Base-by-base conservation (phyloP, 768 basidiomycete genomes). In the Suillus discolor region DNA sequence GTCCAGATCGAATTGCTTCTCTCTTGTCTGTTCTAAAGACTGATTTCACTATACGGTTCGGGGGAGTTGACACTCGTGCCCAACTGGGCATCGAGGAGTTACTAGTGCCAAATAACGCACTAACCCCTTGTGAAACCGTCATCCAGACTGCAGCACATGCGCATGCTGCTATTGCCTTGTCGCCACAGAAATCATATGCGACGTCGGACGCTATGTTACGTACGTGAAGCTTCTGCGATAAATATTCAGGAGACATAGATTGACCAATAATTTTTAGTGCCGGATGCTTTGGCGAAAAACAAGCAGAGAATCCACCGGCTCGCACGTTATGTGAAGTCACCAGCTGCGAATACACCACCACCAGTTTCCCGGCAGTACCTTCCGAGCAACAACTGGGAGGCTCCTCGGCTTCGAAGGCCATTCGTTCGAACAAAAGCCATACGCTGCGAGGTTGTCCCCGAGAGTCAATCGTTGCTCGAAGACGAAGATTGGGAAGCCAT, bases 1-100 rank as follows among this genome's bases (percentile, higher is more conserved):
- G 39, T 66, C 39, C 51, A 79, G 78, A 68, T 36, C 78, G 78
- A 39, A 75, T 79, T 34, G 61, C 68, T 9, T 73, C 76, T 45
- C 62, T 79, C 25, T 75, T 79, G 31, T 67, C 76, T 41, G 75
- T 77, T 23, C 66, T 80, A 9, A 68, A 70, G 16, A 73, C 74
- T 1, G 72, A 68, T 41, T 61, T 80, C 41, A 72, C 74, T 6
- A 79, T 77, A 28, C 39, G 28, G 15, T 62, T 67, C 61, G 71
- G 69, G 51, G 70, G 71, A 25, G 67, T 61, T 18, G 77, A 78
- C 69, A 74, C 76, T 23, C 71, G 76, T 20, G 67, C 75, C 74
- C 71, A 72, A 69, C 74, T 79, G 71, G 74, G 72, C 75, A 74
- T 77, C 71, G 73, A 76, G 66, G 75, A 77, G 61, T 63, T 75